These are phyloP conservation scores for Eucalyptus fibrosa DNA, from an alignment of 345 rosid genomes.

Conservation along the genomic window DNA sequence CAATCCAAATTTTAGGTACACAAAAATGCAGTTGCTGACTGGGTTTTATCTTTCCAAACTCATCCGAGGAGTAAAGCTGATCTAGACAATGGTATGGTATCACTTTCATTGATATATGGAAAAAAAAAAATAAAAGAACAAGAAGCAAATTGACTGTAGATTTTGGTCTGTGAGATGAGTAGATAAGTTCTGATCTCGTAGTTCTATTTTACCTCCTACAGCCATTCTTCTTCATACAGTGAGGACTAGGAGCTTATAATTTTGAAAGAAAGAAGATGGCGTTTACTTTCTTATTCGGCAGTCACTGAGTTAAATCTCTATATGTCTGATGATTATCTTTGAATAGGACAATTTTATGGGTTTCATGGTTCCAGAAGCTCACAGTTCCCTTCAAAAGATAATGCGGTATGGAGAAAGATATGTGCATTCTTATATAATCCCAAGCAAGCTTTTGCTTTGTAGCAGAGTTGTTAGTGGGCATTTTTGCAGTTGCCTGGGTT, in stretches of 20 bases:
- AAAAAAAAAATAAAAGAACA: not conserved
- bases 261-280: not conserved
- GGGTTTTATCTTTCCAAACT: constrained; percentile 83
- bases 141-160: not conserved
- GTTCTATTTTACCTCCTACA: not conserved
- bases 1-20: constrained; percentile 7
- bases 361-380: constrained; percentile 74
- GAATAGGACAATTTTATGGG: constrained; percentile 78
- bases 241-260: not conserved
- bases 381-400: constrained; percentile 33
- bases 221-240: not conserved
- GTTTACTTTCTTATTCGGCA: not conserved
- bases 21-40: constrained; percentile 39
- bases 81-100: constrained; percentile 32
- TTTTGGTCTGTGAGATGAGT: not conserved
- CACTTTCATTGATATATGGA: not conserved
- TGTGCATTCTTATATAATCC: not conserved
- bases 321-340: not conserved
- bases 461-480: not conserved
- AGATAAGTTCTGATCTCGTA: not conserved
- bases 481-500: not conserved
- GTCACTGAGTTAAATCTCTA: not conserved
- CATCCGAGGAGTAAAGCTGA: constrained; percentile 29
- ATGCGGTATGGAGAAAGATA: constrained; percentile 30
- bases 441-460: not conserved